A percentile compares a stretch with the other conserved stretches of the same genome.
These are phyloP conservation scores for Bocquillonia castaneifolia DNA, from an alignment of 441 rosid genomes.

Conservation along the genomic window DNA sequence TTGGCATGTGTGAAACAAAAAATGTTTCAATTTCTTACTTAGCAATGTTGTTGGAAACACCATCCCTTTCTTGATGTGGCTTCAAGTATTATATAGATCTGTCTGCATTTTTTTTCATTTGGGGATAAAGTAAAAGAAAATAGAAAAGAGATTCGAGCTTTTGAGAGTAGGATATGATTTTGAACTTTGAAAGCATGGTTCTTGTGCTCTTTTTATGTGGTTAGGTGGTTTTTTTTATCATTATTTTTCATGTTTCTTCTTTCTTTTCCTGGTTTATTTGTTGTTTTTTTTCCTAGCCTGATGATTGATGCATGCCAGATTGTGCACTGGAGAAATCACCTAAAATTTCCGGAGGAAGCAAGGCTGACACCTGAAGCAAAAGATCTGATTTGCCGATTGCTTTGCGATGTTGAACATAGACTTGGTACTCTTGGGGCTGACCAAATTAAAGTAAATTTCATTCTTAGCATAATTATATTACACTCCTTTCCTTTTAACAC, in stretches of 20 bases:
- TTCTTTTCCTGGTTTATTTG: background rate
- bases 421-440: conserved; percentile 72
- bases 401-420: conserved; percentile 86
- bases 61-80: background rate
- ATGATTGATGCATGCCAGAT: conserved; percentile 45
- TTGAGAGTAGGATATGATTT: conserved; percentile 7
- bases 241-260: background rate
- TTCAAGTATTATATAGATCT: background rate
- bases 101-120: background rate
- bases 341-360: conserved; percentile 76
- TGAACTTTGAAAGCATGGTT: background rate
- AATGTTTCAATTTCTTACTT: background rate
- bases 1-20: background rate
- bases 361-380: conserved; percentile 80
- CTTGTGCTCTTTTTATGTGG: background rate
- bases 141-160: background rate
- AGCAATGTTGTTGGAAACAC: background rate
- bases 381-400: conserved; percentile 74
- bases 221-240: background rate
- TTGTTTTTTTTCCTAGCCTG: background rate
- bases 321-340: conserved; percentile 84
- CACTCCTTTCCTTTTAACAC: background rate
- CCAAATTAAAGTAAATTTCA: conserved; percentile 67
- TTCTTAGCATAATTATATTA: background rate
- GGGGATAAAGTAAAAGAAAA: background rate